Base-by-base conservation (phyloP, 352 stramenopile species). In the Pythium oligandrum region DNA sequence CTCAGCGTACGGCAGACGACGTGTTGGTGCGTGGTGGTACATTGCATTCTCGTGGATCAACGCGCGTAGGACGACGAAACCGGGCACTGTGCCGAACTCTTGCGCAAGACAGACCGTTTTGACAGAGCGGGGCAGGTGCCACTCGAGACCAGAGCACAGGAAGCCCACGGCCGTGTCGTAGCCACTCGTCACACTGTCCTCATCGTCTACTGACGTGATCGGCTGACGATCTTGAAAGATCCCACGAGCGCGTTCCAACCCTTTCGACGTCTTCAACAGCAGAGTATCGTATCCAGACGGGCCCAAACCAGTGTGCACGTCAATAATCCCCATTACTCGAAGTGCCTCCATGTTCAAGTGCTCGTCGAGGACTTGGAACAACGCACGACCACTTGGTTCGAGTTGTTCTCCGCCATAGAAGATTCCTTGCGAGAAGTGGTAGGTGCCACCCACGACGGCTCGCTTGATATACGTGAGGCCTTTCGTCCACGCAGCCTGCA, bases 301-400 rank as follows among this genome's bases (percentile, higher is more conserved):
- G 3, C 92, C 94, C 33, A 98, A 71, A 3, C 94, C 94, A 1
- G 93, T 98, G 63, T 98, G 93, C 5, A 98, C 88, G 64, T 98
- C 92, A 57, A 98, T 75, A 71, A 96, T 88, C 3, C 63, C 78
- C 39, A 90, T 59, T n/a, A 63, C 65, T 2, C 40, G 60, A 0
- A 83, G 44, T 10, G 39, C 17, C 2, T 61, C 59, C 8, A 84
- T 71, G n/a, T 79, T 35, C 6, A 90, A 56, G 40, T 88, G 65
- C 17, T 78, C 33, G 8, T 39, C 44, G 5, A 96, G 58, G 52
- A 95, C 93, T 12, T 78, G 35, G 12, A 80, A 65, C 0, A 97
- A 48, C 17, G 84, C 43, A 33, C 35, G 48, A 9, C 83, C 65
- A 44, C 83, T 93, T 40, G 77, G 67, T 61, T 98, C 69, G 33